phyloP scores from a whole-genome alignment of 345 rosid species.

The Triadica sebifera region DNA sequence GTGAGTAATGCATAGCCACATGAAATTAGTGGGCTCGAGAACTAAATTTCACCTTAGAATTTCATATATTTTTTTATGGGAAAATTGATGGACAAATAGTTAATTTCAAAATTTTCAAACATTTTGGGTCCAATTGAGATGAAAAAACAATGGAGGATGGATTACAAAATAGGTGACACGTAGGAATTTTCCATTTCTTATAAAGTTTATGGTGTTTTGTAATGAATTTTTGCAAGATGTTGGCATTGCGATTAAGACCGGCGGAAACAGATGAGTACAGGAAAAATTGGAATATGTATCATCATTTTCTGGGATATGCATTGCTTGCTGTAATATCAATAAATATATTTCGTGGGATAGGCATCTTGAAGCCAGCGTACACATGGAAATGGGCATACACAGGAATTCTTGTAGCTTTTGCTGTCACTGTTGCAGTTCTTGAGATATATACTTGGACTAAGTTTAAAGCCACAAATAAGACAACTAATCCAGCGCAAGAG shows the following conservation, averaged over 20 bases:
- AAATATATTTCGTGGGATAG: slow-evolving; percentile 47
- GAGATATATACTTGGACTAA: slow-evolving; percentile 45
- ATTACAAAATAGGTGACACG: too few species aligned
- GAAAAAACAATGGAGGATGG: too few species aligned
- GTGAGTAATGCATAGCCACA: too few species aligned
- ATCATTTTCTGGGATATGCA: slow-evolving; percentile 49
- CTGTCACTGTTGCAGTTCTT: slow-evolving; percentile 14
- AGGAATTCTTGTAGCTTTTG: slow-evolving; percentile 35
- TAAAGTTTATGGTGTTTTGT: background rate
- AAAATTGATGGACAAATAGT: too few species aligned
- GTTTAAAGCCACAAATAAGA: background rate
- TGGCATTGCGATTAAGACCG: slow-evolving; percentile 42
- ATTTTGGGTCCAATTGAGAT: too few species aligned
- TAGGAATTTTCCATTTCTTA: too few species aligned
- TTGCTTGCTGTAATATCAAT: slow-evolving; percentile 37
- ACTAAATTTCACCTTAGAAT: too few species aligned
- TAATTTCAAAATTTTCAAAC: too few species aligned
- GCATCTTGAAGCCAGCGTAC: slow-evolving; percentile 34
- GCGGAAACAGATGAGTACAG: slow-evolving; percentile 29
- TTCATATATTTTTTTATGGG: too few species aligned
- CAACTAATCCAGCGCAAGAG: too few species aligned
- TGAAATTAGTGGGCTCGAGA: too few species aligned
- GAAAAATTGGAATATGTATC: slow-evolving; percentile 58
- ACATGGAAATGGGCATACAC: slow-evolving; percentile 42
- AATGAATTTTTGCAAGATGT: slow-evolving; percentile 28